A percentile compares a stretch with the other conserved stretches of the same genome.
Evolutionary conservation across 2,329 filamentous ascomycete genomes (phyloP).

Genomic region (Metarhizium robertsii): DNA sequence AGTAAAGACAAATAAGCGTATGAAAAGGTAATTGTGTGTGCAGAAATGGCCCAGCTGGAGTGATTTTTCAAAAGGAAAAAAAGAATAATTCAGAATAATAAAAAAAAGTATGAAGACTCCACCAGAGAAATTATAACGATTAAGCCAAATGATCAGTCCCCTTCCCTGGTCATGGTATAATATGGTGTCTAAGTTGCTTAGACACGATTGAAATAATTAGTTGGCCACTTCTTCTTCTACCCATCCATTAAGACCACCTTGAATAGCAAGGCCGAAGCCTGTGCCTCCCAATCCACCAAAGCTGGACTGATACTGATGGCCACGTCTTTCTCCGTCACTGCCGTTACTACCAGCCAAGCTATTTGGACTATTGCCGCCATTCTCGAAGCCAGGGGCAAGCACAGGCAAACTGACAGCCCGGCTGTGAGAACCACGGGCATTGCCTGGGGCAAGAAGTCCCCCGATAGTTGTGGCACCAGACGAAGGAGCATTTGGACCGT

Average conservation of each 20-base stretch:
- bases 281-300: conserved; percentile 48
- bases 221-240: conserved; percentile 58
- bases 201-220: conserved; percentile 23
- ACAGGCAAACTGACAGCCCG: conserved; percentile 83
- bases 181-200: neutral
- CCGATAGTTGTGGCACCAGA: conserved; percentile 61
- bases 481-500: conserved; percentile 39
- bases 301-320: conserved; percentile 58
- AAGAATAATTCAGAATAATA: conserved; percentile 9
- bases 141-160: neutral
- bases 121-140: neutral
- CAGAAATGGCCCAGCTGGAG: neutral
- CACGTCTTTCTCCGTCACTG: conserved; percentile 46
- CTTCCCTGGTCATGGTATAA: neutral
- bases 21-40: neutral
- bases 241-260: conserved; percentile 57
- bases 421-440: conserved; percentile 53
- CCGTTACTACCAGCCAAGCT: conserved; percentile 35
- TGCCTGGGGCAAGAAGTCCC: conserved; percentile 66
- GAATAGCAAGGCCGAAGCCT: conserved; percentile 53
- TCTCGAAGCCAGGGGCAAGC: conserved; percentile 54
- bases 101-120: neutral
- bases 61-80: conserved; percentile 10
- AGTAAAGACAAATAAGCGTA: conserved; percentile 1
- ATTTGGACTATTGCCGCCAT: conserved; percentile 43